phyloP scores from a whole-genome alignment of 371 early-diverging fungal genomes.

The Massospora cicadina region DNA sequence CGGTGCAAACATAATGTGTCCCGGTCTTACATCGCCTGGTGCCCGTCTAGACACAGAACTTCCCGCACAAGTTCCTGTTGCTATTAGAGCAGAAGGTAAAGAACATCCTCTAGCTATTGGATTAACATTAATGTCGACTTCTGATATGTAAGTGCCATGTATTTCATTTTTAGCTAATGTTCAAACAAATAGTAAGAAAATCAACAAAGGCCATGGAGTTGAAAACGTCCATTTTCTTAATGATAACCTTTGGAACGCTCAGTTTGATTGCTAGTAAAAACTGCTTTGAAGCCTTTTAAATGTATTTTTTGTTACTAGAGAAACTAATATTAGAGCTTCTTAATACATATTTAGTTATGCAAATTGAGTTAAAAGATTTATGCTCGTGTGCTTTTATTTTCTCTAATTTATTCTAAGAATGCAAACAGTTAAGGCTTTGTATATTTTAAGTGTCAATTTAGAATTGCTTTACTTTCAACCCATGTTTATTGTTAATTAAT shows the following conservation, averaged over 20 bases:
- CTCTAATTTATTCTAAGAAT: too few relatives aligned
- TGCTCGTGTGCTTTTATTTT: too few relatives aligned
- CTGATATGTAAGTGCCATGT: slow-evolving; percentile 62
- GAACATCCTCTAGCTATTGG: slow-evolving; percentile 87
- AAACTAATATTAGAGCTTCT: too few relatives aligned
- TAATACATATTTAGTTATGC: too few relatives aligned
- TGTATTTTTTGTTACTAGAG: too few relatives aligned
- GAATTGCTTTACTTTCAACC: too few relatives aligned
- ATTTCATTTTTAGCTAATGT: neutral
- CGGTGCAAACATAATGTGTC: slow-evolving; percentile 97
- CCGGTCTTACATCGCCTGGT: slow-evolving; percentile 86
- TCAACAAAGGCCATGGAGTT: slow-evolving; percentile 86
- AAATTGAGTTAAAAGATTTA: too few relatives aligned
- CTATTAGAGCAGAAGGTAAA: slow-evolving; percentile 92
- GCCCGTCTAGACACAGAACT: slow-evolving; percentile 63
- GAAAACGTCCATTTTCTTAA: slow-evolving; percentile 74
- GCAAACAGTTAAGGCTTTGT: too few relatives aligned
- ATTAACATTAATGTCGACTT: slow-evolving; percentile 66
- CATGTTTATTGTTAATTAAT: too few relatives aligned
- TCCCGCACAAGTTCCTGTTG: slow-evolving; percentile 60
- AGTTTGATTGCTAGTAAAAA: neutral
- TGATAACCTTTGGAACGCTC: slow-evolving; percentile 68
- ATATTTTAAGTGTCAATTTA: too few relatives aligned
- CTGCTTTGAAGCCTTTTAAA: too few relatives aligned
- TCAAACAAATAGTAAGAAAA: slow-evolving; percentile 30